These are phyloP conservation scores for Bimuria novae-zelandiae DNA, from an alignment of 2,329 filamentous ascomycete genomes.

Conservation along the genomic window DNA sequence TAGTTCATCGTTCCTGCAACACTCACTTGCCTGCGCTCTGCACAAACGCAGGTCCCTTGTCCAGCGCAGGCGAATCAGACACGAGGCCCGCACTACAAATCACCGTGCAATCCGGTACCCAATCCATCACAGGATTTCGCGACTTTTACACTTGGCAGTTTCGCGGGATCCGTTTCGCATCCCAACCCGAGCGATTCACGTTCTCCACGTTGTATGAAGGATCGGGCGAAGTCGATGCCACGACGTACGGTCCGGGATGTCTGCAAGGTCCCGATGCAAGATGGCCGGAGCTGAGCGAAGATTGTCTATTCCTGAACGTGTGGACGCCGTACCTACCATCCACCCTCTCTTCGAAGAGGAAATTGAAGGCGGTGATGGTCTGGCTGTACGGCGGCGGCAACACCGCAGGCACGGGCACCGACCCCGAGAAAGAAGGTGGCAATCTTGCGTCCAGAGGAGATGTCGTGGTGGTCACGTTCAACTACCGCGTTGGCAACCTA, in stretches of 20 bases:
- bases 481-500: neutral
- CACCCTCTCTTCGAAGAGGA: neutral
- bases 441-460: neutral
- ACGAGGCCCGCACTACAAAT: conserved; percentile 6
- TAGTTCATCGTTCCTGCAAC: neutral
- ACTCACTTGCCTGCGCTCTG: conserved; percentile 10
- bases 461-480: neutral
- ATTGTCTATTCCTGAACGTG: neutral
- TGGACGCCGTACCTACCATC: neutral
- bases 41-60: conserved; percentile 13
- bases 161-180: conserved; percentile 54
- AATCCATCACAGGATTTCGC: conserved; percentile 39
- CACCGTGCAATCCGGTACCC: conserved; percentile 4
- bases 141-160: conserved; percentile 56
- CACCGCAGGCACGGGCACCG: neutral
- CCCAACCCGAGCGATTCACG: conserved; percentile 50
- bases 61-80: neutral
- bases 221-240: conserved; percentile 7
- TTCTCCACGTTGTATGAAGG: conserved; percentile 48
- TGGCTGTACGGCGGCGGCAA: neutral
- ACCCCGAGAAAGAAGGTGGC: neutral
- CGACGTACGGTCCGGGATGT: conserved; percentile 41
- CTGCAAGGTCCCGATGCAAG: conserved; percentile 34
- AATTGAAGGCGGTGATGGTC: conserved; percentile 1
- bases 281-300: conserved; percentile 12